Base-by-base conservation (phyloP, 2,329 filamentous ascomycete genomes). In the Rhynchosporium agropyri region DNA sequence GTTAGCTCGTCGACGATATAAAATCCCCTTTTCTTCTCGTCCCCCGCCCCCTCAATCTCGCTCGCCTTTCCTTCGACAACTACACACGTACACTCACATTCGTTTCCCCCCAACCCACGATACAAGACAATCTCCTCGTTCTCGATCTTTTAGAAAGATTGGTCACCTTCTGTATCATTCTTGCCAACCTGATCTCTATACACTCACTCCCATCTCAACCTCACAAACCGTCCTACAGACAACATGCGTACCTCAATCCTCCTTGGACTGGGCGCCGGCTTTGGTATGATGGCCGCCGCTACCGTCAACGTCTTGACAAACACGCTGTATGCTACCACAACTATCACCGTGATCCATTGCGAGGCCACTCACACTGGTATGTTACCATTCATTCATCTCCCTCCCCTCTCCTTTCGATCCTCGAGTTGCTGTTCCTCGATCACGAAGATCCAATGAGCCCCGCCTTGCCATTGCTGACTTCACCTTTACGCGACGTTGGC, bases 231-330 rank as follows among this genome's bases (percentile, higher is more conserved):
- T 51, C 28, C 49, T n/a, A 50, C 58, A 48, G 59, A 53, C 45
- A 63, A 51, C 45, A 69, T 69, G 67, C 67, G 65, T 60, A 28
- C 61, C 61, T 65, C 67, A 49, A 43, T 67, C 59, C 15, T 65
- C 63, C 54, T 62, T 46, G 58, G 64, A 38, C 51, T 53, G 43
- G 60, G 55, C 46, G 13, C 63, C 36, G 61, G 58, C 45, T 20
- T 61, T 50, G 53, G 53, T 54, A 13, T 62, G 20, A 13, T 62
- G 20, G 62, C 51, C 54, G 29, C 45, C n/a, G 57, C 38, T 48
- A 57, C 53, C 9, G 36, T n/a, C 20, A 15, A 58, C 3, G 31
- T 33, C 33, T 38, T 45, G 26, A 64, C 62, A 33, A 53, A 59
- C 42, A 56, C 53, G 5, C 54, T 63, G 28, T 49, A n/a, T 33